A percentile compares a stretch with the other conserved stretches of the same genome.
Conservation (phyloP, 768 basidiomycete species). For the Xerocomellus intermedius region DNA sequence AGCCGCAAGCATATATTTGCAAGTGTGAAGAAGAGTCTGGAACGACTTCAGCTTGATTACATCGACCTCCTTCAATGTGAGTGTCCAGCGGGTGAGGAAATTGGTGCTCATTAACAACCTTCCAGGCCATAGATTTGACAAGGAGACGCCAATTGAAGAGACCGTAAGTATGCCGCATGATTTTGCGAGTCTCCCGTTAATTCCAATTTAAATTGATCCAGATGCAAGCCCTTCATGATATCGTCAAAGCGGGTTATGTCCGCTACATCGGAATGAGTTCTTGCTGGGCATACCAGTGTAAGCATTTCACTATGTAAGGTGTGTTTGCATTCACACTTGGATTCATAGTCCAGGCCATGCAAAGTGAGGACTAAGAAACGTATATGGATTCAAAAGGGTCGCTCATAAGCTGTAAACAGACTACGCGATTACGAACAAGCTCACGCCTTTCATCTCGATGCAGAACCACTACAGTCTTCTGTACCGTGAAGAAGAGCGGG, state of each 20-base stretch:
- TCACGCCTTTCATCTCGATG: constrained; percentile 62
- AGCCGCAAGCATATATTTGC: constrained; percentile 62
- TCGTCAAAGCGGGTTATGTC: constrained; percentile 48
- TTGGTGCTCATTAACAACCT: not conserved
- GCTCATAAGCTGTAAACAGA: constrained; percentile 20
- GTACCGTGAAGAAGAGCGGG: constrained; percentile 61
- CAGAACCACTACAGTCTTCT: constrained; percentile 58
- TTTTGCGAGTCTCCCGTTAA: not conserved
- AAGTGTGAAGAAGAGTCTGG: constrained; percentile 42
- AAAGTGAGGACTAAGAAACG: constrained; percentile 25
- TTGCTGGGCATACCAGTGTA: constrained; percentile 42
- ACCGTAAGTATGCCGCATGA: constrained; percentile 24
- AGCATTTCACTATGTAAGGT: constrained; percentile 2
- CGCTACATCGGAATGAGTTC: constrained; percentile 47
- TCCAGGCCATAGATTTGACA: constrained; percentile 48
- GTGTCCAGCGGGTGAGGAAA: not conserved
- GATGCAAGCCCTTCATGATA: constrained; percentile 52
- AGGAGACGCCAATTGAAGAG: constrained; percentile 50
- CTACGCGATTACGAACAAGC: constrained; percentile 42
- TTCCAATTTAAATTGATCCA: not conserved
- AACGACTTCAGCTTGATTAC: constrained; percentile 48
- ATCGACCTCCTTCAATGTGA: constrained; percentile 57
- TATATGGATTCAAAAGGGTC: not conserved
- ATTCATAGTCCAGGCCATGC: constrained; percentile 38
- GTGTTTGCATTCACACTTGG: not conserved